These are phyloP conservation scores for Nyctanthes arbortristis DNA, from an alignment of 257 asterid species.

Conservation along the genomic window DNA sequence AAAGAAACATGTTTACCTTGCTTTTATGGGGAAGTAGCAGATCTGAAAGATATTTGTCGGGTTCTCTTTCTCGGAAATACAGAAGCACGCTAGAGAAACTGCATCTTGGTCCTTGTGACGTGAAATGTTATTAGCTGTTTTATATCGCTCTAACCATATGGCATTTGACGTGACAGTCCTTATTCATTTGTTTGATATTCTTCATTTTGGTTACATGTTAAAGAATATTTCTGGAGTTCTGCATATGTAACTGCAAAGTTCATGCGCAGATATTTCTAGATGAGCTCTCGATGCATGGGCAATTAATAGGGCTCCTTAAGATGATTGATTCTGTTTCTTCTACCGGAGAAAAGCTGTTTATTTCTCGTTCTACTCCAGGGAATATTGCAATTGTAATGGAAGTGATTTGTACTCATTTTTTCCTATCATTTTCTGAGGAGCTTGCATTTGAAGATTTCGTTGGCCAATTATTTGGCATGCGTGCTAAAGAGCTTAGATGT, in stretches of 20 bases:
- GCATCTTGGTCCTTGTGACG: conserved; percentile 8
- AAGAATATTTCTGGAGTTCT: conserved; percentile 3
- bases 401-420: conserved; percentile 59
- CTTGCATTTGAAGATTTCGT: conserved; percentile 50
- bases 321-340: conserved; percentile 47
- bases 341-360: conserved; percentile 31
- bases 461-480: conserved; percentile 44
- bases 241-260: conserved; percentile 23
- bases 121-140: conserved; percentile 3
- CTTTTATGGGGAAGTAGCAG: background rate
- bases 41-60: background rate
- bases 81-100: conserved; percentile 4
- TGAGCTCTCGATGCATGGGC: conserved; percentile 63
- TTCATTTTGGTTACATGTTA: background rate
- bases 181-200: conserved; percentile 1
- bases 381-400: conserved; percentile 57
- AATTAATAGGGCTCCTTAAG: conserved; percentile 44
- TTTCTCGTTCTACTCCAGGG: conserved; percentile 35
- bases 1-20: background rate
- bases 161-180: too few species aligned
- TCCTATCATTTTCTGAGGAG: conserved; percentile 57
- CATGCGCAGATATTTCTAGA: conserved; percentile 67
- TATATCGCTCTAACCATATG: background rate
- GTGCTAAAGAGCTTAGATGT: conserved; percentile 33
- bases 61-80: background rate